phyloP scores from a whole-genome alignment of 2,329 filamentous ascomycete genomes.

The Paracoccidioides lutzii region DNA sequence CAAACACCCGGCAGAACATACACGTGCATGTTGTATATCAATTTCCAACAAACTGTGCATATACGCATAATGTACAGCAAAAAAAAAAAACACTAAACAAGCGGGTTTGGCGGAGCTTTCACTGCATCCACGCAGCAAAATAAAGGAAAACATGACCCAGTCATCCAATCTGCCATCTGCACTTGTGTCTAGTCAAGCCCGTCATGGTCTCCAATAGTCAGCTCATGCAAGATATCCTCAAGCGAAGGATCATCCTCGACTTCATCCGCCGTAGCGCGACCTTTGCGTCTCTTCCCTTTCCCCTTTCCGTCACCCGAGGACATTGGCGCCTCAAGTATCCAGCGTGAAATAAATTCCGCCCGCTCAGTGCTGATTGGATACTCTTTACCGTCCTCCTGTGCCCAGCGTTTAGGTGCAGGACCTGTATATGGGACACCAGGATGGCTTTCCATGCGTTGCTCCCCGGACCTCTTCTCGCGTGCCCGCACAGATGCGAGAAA shows the following conservation, averaged over 20 bases:
- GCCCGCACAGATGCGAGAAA: conserved; percentile 52
- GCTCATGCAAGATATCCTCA: conserved; percentile 5
- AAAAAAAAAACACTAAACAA: too few species aligned
- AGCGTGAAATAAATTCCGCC: conserved; percentile 54
- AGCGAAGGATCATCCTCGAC: background rate
- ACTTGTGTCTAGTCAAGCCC: background rate
- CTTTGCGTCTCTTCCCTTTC: conserved; percentile 8
- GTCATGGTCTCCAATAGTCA: conserved; percentile 6
- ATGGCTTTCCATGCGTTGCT: conserved; percentile 11
- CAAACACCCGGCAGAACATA: too few species aligned
- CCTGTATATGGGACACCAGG: conserved; percentile 13
- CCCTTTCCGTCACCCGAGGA: conserved; percentile 8
- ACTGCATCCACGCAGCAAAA: background rate
- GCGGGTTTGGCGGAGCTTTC: too few species aligned
- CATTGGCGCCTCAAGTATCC: conserved; percentile 51
- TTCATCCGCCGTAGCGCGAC: background rate
- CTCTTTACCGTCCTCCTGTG: conserved; percentile 53
- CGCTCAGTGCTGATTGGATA: conserved; percentile 58
- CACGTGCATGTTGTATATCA: too few species aligned
- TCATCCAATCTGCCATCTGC: background rate
- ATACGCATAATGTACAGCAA: too few species aligned
- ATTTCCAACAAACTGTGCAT: too few species aligned
- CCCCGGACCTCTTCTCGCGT: conserved; percentile 40
- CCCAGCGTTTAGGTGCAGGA: conserved; percentile 41
- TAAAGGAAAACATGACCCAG: background rate